Percentiles rank a stretch among this genome's conserved stretches.
Conservation (phyloP, 345 rosid genomes). For the Gossypium herbaceum region DNA sequence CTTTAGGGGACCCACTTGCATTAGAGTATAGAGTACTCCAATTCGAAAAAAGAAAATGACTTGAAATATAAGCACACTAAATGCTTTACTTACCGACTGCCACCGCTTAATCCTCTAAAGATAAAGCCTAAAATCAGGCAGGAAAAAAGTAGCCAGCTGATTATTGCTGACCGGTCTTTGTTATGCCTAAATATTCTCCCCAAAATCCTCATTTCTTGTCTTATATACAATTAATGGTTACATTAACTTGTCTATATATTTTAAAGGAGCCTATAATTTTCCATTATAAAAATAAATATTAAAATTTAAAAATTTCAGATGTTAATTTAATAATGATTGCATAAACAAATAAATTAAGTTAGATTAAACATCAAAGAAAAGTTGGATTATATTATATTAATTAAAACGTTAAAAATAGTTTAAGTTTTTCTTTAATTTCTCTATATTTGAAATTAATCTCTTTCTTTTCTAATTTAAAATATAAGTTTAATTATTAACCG, state of each 20-base stretch:
- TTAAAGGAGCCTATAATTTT: neutral
- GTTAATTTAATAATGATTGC: too few relatives aligned
- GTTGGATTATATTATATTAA: too few relatives aligned
- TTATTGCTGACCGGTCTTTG: neutral
- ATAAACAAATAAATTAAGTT: too few relatives aligned
- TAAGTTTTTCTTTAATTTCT: too few relatives aligned
- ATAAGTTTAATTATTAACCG: too few relatives aligned
- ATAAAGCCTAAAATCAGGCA: constrained; percentile 16
- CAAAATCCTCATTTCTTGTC: neutral
- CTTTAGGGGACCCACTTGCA: neutral
- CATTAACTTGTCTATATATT: too few relatives aligned
- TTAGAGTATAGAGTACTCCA: constrained; percentile 2
- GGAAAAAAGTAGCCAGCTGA: neutral
- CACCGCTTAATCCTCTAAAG: neutral
- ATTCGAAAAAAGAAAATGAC: neutral
- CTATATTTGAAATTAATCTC: too few relatives aligned
- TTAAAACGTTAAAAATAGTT: too few relatives aligned
- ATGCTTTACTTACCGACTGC: neutral
- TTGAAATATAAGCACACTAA: neutral
- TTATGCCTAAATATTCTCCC: neutral
- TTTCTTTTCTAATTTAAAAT: too few relatives aligned
- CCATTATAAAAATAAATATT: too few relatives aligned
- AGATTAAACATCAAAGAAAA: too few relatives aligned
- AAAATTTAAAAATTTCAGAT: neutral
- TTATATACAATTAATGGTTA: too few relatives aligned